Base-by-base conservation (phyloP, 208 protist genomes). In the Strigomonas culicis region DNA sequence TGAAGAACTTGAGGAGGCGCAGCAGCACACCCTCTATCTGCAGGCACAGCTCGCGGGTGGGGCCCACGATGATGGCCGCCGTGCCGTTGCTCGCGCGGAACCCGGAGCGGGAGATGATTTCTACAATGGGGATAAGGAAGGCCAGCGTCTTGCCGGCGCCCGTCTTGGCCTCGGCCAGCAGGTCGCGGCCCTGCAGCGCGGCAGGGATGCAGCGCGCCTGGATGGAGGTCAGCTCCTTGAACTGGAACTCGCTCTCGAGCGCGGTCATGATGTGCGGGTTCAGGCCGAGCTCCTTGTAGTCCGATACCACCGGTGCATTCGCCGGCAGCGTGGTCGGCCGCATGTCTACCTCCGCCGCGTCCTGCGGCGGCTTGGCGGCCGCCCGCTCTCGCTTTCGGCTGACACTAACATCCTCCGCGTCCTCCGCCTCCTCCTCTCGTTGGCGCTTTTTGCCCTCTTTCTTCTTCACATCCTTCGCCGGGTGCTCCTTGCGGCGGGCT, bases 91-190 rank as follows among this genome's bases (percentile, higher is more conserved):
- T 87, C 32, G 97, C 85, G 53, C 90, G 92, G 67, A 99, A 99
- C n/a, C 96, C 92, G 1, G 89, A 74, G 47, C 90, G 90, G 52
- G 85, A 84, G 63, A 99, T 94, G 31, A 99, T 93, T 75, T 99
- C 98, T 0, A 99, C 92, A 19, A 97, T 95, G 15, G 99, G 98
- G 47, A 99, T 97, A 17, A 99, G 79, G 82, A 99, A 99, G 2
- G 98, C 97, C 0, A 99, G 73, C 44, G 99, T 99, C 82, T 99
- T 99, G 32, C 98, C 98, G 21, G 82, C 83, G 32, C 96, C 96
- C 2, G 96, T 98, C 78, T 97, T 97, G 8, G 96, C 94, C 84
- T 98, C 91, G 0, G 89, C 97, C 11, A 98, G 82, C 17, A 98
- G 64, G 61, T 98, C 93, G 24, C 82, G 76, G 0, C 95, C 93